Conservation (phyloP, 1,284 basidiomycete genomes). For the Fomitopsis betulina region DNA sequence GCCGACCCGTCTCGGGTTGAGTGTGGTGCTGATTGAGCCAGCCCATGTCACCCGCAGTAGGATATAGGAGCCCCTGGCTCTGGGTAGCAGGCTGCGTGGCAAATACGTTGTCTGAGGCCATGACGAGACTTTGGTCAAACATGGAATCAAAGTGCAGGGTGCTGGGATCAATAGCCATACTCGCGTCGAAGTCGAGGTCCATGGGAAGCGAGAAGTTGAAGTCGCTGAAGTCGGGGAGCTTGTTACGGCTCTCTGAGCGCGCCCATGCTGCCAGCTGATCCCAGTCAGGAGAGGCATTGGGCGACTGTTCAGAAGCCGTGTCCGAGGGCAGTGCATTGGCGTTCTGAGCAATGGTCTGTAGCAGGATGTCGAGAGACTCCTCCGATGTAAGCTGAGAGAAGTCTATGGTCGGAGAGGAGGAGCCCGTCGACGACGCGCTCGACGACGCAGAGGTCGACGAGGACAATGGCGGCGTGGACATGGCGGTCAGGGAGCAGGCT, state of each 20-base stretch:
- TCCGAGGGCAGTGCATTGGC: constrained; percentile 8
- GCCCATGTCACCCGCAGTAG: constrained; percentile 13
- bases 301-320: constrained; percentile 13
- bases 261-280: constrained; percentile 45
- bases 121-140: constrained; percentile 20
- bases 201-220: constrained; percentile 40
- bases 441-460: constrained; percentile 24
- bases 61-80: constrained; percentile 16
- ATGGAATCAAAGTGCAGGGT: constrained; percentile 49
- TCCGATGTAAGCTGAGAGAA: constrained; percentile 20
- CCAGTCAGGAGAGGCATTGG: constrained; percentile 42
- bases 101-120: constrained; percentile 9
- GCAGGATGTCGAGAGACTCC: constrained; percentile 27
- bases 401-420: constrained; percentile 22
- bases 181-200: constrained; percentile 50
- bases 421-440: constrained; percentile 23
- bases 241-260: constrained; percentile 27
- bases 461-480: constrained; percentile 13
- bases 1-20: constrained; percentile 23
- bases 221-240: constrained; percentile 38
- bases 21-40: constrained; percentile 14
- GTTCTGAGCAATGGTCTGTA: constrained; percentile 25
- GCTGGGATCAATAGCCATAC: constrained; percentile 57
- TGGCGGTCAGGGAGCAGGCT: background rate
- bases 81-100: constrained; percentile 11